A percentile compares a stretch with the other conserved stretches of the same genome.
Evolutionary conservation across 202 grass and related monocot species (phyloP).

Genomic region (Panicum hallii): DNA sequence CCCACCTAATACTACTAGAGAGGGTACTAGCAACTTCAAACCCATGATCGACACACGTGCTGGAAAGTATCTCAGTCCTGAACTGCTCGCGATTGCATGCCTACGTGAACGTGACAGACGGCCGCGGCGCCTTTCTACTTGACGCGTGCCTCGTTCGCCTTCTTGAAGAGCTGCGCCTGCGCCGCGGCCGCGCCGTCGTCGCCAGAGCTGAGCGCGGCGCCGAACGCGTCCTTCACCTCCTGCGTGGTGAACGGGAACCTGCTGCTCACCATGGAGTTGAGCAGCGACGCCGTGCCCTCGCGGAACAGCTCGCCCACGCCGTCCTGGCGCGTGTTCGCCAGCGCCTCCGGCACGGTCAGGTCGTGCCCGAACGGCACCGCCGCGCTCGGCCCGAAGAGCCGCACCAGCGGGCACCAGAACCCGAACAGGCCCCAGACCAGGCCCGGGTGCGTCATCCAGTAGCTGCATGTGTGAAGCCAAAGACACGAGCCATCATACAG

Average conservation of each 20-base stretch:
- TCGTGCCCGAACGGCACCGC: conserved; percentile 59
- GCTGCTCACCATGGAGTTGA: conserved; percentile 82
- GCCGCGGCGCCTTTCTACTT: conserved; percentile 27
- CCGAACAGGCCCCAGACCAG: conserved; percentile 67
- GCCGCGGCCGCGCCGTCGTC: conserved; percentile 54
- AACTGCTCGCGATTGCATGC: no score
- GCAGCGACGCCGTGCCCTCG: conserved; percentile 83
- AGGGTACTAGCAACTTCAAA: no score
- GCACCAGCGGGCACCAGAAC: conserved; percentile 66
- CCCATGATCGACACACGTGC: no score
- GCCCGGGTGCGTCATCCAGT: conserved; percentile 80
- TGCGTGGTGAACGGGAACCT: conserved; percentile 70
- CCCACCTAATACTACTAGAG: no score
- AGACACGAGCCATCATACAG: no score
- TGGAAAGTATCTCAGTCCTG: no score
- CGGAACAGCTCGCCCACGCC: conserved; percentile 79
- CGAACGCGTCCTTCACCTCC: conserved; percentile 77
- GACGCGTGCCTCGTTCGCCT: conserved; percentile 64
- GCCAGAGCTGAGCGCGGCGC: conserved; percentile 48
- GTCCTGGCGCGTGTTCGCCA: conserved; percentile 75
- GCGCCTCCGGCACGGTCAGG: conserved; percentile 73
- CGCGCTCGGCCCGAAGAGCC: conserved; percentile 58
- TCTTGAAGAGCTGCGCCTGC: conserved; percentile 79
- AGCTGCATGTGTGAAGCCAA: conserved; percentile 41
- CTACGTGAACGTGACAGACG: not conserved